These are phyloP conservation scores for Domatiomyces globalis DNA, from an alignment of 2,329 filamentous ascomycete species.

Conservation along the genomic window DNA sequence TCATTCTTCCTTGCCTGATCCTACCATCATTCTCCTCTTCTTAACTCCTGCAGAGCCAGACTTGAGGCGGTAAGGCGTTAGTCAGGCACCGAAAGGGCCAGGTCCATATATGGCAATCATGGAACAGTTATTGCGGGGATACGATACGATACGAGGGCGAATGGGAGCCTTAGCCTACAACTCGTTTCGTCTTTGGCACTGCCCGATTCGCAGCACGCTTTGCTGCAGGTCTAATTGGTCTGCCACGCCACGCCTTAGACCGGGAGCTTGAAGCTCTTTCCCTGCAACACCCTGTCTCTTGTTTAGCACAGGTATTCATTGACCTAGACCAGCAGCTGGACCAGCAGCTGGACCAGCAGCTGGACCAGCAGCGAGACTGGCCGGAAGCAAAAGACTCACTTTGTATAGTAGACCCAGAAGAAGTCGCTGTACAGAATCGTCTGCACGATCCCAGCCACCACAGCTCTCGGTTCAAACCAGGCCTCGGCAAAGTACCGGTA, in stretches of 20 bases:
- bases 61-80: neutral
- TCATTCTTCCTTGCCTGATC: neutral
- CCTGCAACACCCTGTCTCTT: conserved; percentile 53
- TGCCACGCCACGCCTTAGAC: conserved; percentile 39
- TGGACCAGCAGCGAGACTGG: neutral
- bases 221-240: neutral
- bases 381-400: conserved; percentile 38
- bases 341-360: too few species aligned
- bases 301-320: neutral
- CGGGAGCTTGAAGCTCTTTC: conserved; percentile 74
- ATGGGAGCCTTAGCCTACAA: neutral
- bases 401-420: conserved; percentile 99
- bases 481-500: conserved; percentile 72
- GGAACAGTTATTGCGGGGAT: neutral
- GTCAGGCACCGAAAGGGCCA: neutral
- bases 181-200: neutral
- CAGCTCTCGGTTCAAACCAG: conserved; percentile 74
- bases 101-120: neutral
- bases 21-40: neutral
- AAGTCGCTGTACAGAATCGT: conserved; percentile 96
- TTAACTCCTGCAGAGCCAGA: neutral
- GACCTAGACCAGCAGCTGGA: neutral
- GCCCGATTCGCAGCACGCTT: neutral
- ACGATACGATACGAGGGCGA: neutral
- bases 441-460: conserved; percentile 80